These are phyloP conservation scores for Petunia secreta DNA, from an alignment of 257 asterid species.

Conservation along the genomic window DNA sequence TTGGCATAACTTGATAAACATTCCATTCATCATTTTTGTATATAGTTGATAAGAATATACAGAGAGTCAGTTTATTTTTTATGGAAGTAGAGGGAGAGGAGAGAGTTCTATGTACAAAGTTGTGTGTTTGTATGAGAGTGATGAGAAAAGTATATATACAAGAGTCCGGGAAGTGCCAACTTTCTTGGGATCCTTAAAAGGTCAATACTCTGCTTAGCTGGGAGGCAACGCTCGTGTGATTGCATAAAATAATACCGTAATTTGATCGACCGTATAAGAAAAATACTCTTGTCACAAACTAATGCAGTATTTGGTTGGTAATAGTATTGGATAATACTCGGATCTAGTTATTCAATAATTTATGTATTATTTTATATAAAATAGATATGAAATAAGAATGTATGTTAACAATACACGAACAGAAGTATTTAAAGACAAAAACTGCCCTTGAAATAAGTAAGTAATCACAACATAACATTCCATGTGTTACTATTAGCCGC, in stretches of 20 bases:
- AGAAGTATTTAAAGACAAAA: no score
- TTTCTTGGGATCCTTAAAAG: conserved; percentile 48
- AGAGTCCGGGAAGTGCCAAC: conserved; percentile 33
- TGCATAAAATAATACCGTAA: not conserved
- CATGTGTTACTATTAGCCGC: not conserved
- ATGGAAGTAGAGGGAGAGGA: conserved; percentile 13
- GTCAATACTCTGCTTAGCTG: conserved; percentile 45
- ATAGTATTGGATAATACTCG: no score
- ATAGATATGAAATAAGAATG: no score
- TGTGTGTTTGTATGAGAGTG: conserved; percentile 41
- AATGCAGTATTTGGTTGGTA: no score
- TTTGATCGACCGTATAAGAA: not conserved
- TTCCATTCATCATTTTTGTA: conserved; percentile 49
- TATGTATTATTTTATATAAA: no score
- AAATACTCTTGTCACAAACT: no score
- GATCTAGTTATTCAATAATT: no score
- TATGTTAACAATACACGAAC: not conserved
- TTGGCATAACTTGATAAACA: conserved; percentile 49
- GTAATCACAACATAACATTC: conserved; percentile 25
- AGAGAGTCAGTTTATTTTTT: conserved; percentile 6
- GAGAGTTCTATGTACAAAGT: conserved; percentile 18
- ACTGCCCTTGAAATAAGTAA: not conserved
- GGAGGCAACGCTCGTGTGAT: conserved; percentile 49
- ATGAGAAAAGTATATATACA: conserved; percentile 50
- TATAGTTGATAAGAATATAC: conserved; percentile 6